These are phyloP conservation scores for Schizochytrium sp. DNA, from an alignment of 108 stramenopile genomes.

Conservation along the genomic window DNA sequence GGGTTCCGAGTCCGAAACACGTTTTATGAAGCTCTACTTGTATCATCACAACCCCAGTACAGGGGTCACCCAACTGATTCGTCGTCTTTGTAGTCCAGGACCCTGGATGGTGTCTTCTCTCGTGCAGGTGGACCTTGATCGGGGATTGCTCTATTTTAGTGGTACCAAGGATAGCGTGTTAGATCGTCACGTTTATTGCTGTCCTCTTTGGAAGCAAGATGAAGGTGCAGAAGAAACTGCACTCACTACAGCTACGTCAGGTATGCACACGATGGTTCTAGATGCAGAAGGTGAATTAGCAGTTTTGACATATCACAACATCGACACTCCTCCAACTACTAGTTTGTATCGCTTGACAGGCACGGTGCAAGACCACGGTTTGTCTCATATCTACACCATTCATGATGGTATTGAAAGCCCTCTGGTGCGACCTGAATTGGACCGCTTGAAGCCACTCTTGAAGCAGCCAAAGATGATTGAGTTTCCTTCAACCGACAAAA, in stretches of 20 bases:
- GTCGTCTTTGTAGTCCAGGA: neutral
- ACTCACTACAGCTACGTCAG: neutral
- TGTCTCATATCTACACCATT: neutral
- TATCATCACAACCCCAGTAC: conserved; percentile 42
- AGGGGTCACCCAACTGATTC: neutral
- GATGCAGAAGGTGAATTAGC: conserved; percentile 39
- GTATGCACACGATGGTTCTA: conserved; percentile 10
- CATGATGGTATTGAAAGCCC: neutral
- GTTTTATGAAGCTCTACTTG: conserved; percentile 64
- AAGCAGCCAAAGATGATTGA: conserved; percentile 67
- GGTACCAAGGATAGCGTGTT: conserved; percentile 12
- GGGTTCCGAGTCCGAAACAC: conserved; percentile 58
- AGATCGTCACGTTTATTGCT: conserved; percentile 24
- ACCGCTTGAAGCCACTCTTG: neutral
- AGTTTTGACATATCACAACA: conserved; percentile 9
- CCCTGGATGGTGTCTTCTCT: conserved; percentile 49
- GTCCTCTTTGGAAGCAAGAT: neutral
- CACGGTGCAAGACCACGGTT: neutral
- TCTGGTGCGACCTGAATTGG: neutral
- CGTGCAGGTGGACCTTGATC: neutral
- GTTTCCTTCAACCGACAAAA: conserved; percentile 79
- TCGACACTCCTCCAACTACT: neutral
- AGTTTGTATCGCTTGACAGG: neutral
- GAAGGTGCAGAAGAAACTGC: neutral
- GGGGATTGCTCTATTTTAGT: neutral